Base-by-base conservation (phyloP, 139 green algal genomes). In the Chloropicon primus region DNA sequence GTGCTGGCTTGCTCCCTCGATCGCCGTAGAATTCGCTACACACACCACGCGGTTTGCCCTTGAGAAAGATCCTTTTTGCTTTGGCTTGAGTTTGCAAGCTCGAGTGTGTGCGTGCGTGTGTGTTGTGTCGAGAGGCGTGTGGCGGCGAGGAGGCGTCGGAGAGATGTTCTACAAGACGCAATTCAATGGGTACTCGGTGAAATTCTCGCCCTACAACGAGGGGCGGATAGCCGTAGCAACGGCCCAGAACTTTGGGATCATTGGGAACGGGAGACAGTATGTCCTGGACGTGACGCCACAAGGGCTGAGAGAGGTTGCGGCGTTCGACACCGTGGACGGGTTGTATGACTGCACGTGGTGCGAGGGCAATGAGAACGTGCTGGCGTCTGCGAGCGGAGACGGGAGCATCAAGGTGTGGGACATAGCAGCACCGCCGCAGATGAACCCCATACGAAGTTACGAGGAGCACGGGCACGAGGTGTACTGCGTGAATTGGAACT, bases 241-340 rank as follows among this genome's bases (percentile, higher is more conserved):
- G 1, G 85, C 93, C 0, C 95, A 99, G 74, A 98, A 99, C 85
- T 99, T 98, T 84, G 95, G 95, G 17, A 98, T 99, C 72, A 93
- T 99, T 53, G 95, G 95, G 28, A 98, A 98, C 81, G 95, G 95
- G 2, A 78, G 87, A 23, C 90, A 95, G 83, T 86, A 97, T 80
- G 86, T 98, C 0, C 87, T 98, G 23, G 85, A 97, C 84, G 92
- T 96, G n/a, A 88, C 85, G 2, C 89, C 90, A 5, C 23, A 79
- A 2, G 89, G 90, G 23, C 74, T 98, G 0, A 71, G 83, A 3
- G 90, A 96, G 81, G 82, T 92, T 2, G 86, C 86, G 1, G 79
- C 84, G 0, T 99, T 96, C 85, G 95, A 98, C 86, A 98, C 95
- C 1, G 78, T 79, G n/a, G 95, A 99, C 78, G 95, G 94, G 0